These are phyloP conservation scores for Karstenula rhodostoma DNA, from an alignment of 2,329 filamentous ascomycete species.

Conservation along the genomic window DNA sequence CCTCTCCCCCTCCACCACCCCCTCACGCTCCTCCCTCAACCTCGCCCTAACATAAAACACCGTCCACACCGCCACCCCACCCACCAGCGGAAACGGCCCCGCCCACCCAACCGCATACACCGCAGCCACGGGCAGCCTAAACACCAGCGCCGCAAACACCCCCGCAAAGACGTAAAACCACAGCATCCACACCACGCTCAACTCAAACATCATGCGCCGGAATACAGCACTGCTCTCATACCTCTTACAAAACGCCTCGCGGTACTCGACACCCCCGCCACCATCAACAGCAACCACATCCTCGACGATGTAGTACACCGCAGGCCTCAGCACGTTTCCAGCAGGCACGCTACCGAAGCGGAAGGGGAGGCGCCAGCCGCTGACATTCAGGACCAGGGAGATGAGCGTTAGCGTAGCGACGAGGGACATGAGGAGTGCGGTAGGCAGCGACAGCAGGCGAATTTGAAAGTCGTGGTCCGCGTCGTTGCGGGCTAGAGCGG, in stretches of 20 bases:
- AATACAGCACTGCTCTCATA: not conserved
- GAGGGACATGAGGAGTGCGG: not conserved
- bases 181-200: not conserved
- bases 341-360: not conserved
- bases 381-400: not conserved
- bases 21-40: not conserved
- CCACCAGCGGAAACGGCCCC: not conserved
- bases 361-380: not conserved
- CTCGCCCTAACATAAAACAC: not conserved
- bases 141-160: not conserved
- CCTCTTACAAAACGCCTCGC: not conserved
- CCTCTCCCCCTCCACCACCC: not conserved
- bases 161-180: not conserved
- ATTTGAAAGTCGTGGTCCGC: not conserved
- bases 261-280: not conserved
- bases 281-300: not conserved
- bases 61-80: not conserved
- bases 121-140: not conserved
- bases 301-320: slow-evolving; percentile 4
- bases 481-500: not conserved
- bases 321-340: not conserved
- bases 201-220: not conserved
- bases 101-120: slow-evolving; percentile 7
- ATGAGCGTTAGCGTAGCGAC: not conserved
- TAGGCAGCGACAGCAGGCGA: not conserved